Conservation (phyloP, 2,329 filamentous ascomycete species). For the Periglandula ipomoeae region DNA sequence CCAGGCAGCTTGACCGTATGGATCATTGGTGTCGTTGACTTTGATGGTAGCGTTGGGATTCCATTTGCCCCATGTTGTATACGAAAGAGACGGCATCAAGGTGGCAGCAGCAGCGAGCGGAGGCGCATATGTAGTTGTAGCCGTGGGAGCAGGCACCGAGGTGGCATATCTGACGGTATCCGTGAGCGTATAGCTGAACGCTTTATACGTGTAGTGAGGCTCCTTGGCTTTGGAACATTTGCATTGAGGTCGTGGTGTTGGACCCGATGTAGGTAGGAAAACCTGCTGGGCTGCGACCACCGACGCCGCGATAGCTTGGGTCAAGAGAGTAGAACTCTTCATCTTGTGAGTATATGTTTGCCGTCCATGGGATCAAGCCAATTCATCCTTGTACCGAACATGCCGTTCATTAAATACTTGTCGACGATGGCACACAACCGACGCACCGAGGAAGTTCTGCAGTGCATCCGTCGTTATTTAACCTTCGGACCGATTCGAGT, state of each 20-base stretch:
- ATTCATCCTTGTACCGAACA: not conserved
- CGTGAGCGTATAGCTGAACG: conserved; percentile 22
- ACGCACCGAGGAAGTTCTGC: not conserved
- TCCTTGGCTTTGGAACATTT: conserved; percentile 12
- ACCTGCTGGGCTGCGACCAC: conserved; percentile 18
- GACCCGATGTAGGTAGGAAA: conserved; percentile 16
- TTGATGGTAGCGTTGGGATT: conserved; percentile 19
- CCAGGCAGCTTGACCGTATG: conserved; percentile 23
- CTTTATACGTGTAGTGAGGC: conserved; percentile 18
- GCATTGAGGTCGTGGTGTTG: conserved; percentile 20
- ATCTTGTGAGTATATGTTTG: not conserved
- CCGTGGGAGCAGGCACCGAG: conserved; percentile 19
- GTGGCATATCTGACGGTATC: conserved; percentile 24
- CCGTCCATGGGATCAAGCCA: not conserved
- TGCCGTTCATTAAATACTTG: not conserved
- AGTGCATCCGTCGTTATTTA: not conserved
- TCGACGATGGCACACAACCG: not conserved
- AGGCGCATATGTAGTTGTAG: conserved; percentile 21
- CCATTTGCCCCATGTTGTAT: conserved; percentile 27
- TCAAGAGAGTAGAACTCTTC: conserved; percentile 1
- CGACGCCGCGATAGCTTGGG: not conserved
- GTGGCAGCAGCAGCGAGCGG: conserved; percentile 17
- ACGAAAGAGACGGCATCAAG: conserved; percentile 19
- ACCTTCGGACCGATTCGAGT: not conserved
- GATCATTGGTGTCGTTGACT: conserved; percentile 19